Evolutionary conservation across 139 green algal genomes (phyloP).

Genomic region (Klebsormidium nitens): DNA sequence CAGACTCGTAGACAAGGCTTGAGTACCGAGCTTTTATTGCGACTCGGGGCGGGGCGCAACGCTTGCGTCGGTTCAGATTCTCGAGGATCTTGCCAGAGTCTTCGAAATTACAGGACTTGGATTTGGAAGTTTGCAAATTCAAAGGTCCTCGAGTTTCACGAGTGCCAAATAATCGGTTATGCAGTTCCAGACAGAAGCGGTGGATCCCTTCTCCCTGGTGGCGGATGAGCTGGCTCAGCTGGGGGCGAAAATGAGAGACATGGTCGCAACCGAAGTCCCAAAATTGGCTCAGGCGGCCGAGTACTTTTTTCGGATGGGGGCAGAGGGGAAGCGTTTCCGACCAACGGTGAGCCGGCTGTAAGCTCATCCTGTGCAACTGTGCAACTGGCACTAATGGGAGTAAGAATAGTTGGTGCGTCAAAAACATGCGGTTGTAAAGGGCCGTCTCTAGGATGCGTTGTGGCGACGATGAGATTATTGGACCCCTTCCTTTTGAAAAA

Average conservation of each 20-base stretch:
- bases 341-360: conserved; percentile 53
- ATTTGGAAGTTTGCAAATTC: too few species aligned
- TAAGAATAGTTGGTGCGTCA: background rate
- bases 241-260: conserved; percentile 37
- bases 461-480: background rate
- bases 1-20: too few species aligned
- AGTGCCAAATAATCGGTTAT: too few species aligned
- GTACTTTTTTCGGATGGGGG: conserved; percentile 82
- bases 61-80: too few species aligned
- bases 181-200: too few species aligned
- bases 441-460: background rate
- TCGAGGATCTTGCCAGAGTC: too few species aligned
- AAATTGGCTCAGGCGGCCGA: conserved; percentile 66
- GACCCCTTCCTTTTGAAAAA: background rate
- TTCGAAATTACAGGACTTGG: too few species aligned
- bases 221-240: conserved; percentile 36
- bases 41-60: too few species aligned
- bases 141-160: too few species aligned
- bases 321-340: conserved; percentile 87
- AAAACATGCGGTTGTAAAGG: background rate
- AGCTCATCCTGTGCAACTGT: conserved; percentile 25
- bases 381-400: too few species aligned
- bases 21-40: too few species aligned
- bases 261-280: conserved; percentile 56
- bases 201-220: conserved; percentile 42